These are phyloP conservation scores for Fusarium temperatum DNA, from an alignment of 2,329 filamentous ascomycete species.

Conservation along the genomic window DNA sequence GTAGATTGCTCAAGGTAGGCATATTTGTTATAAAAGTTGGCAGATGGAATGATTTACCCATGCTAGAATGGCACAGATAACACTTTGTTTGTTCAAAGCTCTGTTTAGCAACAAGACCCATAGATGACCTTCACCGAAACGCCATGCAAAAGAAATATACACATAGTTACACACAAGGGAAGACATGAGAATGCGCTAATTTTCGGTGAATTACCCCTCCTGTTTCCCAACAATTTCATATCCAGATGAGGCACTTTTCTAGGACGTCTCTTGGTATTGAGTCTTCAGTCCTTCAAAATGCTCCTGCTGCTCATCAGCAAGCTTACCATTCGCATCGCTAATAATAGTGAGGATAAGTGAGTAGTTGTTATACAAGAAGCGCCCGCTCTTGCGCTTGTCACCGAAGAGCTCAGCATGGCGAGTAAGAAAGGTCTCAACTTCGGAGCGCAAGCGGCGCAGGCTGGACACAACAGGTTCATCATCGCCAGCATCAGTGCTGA, in stretches of 20 bases:
- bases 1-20: background rate
- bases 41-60: background rate
- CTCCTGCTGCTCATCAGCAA: slow-evolving; percentile 77
- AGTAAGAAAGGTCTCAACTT: slow-evolving; percentile 84
- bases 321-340: slow-evolving; percentile 76
- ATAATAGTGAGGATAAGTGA: slow-evolving; percentile 94
- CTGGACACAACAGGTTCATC: slow-evolving; percentile 92
- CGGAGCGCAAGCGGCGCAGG: slow-evolving; percentile 76
- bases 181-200: slow-evolving; percentile 7
- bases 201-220: background rate
- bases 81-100: slow-evolving; percentile 12
- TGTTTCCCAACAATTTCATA: background rate
- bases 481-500: slow-evolving; percentile 91
- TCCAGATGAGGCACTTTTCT: background rate
- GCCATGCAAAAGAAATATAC: slow-evolving; percentile 35
- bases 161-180: slow-evolving; percentile 26
- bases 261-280: slow-evolving; percentile 59
- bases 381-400: slow-evolving; percentile 81
- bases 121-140: slow-evolving; percentile 32
- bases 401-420: slow-evolving; percentile 79
- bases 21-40: slow-evolving; percentile 9
- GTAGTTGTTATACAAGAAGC: slow-evolving; percentile 97
- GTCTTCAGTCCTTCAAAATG: slow-evolving; percentile 76
- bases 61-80: slow-evolving; percentile 9
- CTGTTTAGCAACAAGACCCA: slow-evolving; percentile 21